Conservation (phyloP, 2,329 filamentous ascomycete genomes). For the Neonectria ditissima region DNA sequence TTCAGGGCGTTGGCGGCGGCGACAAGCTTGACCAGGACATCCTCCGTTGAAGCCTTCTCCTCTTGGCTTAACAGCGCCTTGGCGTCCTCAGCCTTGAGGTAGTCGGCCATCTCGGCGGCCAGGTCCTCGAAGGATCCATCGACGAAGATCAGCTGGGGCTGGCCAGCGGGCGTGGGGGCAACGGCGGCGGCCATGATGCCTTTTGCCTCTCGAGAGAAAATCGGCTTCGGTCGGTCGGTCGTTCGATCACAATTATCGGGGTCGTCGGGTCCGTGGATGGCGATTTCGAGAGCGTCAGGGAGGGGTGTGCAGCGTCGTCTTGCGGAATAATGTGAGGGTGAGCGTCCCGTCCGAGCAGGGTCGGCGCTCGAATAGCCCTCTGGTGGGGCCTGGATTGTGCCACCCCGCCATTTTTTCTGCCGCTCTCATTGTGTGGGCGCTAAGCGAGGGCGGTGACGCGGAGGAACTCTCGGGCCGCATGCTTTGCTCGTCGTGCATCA, state of each 20-base stretch:
- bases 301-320: conserved; percentile 44
- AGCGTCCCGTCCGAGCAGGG: conserved; percentile 45
- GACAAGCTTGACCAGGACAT: conserved; percentile 90
- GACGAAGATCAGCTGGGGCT: conserved; percentile 76
- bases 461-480: conserved; percentile 29
- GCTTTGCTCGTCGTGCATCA: conserved; percentile 8
- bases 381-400: conserved; percentile 49
- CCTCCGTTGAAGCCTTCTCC: conserved; percentile 77
- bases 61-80: conserved; percentile 79
- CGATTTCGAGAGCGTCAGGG: conserved; percentile 36
- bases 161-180: conserved; percentile 56
- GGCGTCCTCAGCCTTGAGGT: conserved; percentile 86
- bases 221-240: conserved; percentile 33
- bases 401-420: conserved; percentile 57
- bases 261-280: conserved; percentile 33
- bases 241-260: conserved; percentile 35
- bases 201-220: conserved; percentile 36
- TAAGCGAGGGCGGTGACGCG: conserved; percentile 56
- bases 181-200: conserved; percentile 36
- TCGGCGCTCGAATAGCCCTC: conserved; percentile 54
- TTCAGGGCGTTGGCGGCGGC: conserved; percentile 82
- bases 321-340: conserved; percentile 47
- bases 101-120: conserved; percentile 92
- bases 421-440: conserved; percentile 52
- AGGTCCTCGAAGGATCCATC: conserved; percentile 96